Percentiles rank a stretch among this genome's conserved stretches.
These are phyloP conservation scores for Striga asiatica DNA, from an alignment of 257 asterid genomes.

Conservation along the genomic window DNA sequence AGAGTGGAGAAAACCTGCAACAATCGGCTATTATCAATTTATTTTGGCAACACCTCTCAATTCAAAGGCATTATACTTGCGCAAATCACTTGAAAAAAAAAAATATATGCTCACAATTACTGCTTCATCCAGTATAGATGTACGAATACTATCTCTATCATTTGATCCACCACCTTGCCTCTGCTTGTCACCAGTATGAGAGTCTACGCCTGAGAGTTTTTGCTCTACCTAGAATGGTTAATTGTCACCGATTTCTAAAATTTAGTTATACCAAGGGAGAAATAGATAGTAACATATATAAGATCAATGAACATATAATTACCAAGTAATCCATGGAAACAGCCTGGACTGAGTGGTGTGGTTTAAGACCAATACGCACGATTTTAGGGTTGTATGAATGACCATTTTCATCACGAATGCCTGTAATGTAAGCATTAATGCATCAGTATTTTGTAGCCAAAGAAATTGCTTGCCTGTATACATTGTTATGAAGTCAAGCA, in stretches of 20 bases:
- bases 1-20: constrained; percentile 91
- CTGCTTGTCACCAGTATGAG: constrained; percentile 75
- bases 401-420: constrained; percentile 87
- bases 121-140: constrained; percentile 85
- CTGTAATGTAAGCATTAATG: constrained; percentile 32
- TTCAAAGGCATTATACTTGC: not conserved
- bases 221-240: constrained; percentile 54
- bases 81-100: constrained; percentile 4
- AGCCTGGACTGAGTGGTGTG: constrained; percentile 88
- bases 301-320: constrained; percentile 16
- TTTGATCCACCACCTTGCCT: constrained; percentile 65
- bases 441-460: constrained; percentile 7
- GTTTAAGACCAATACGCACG: constrained; percentile 86
- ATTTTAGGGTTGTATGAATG: constrained; percentile 79
- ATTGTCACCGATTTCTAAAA: constrained; percentile 2
- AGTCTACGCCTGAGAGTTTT: constrained; percentile 62
- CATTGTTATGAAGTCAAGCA: too few relatives aligned
- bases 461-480: not conserved
- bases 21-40: constrained; percentile 16
- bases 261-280: not conserved
- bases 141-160: constrained; percentile 81
- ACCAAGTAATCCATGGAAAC: constrained; percentile 97
- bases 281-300: not conserved
- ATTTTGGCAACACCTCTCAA: constrained; percentile 17
- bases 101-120: constrained; percentile 67